Base-by-base conservation (phyloP, 768 basidiomycete species). In the Russula dissimulans region DNA sequence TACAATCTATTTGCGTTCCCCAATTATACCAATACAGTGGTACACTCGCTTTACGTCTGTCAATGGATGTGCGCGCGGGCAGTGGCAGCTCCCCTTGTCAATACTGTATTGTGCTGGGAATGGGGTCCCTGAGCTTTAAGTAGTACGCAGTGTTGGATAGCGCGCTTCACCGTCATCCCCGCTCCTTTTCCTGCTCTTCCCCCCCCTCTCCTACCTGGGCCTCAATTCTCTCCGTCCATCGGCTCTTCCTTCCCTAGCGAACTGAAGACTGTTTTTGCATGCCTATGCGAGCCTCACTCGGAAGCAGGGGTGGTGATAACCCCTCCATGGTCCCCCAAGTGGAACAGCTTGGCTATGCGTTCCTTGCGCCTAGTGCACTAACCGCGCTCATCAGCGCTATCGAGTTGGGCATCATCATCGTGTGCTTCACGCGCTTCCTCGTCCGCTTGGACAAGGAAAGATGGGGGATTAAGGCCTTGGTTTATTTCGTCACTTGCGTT, bases 391-490 rank as follows among this genome's bases (percentile, higher is more conserved):
- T 70, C 31, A 61, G 69, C 54, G 67, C 62, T 17, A 7, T 70
- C 29, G 64, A 69, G 46, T 66, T 66, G 34, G 70, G 70, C 10
- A 48, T 70, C 41, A 50, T 71, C 49, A 36, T 70, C 60, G 65
- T 62, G 8, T 67, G 65, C 49, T 64, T 66, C 5, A 42, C 62
- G 39, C 66, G 68, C 14, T 71, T 71, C 52, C 62, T 68, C 54
- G 52, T 54, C 29, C 62, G 67, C 8, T 46, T 64, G 26, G 60
- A 64, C 11, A 52, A 50, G 10, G 69, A 71, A 46, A 54, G 39
- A 1, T 8, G 10, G 15, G 26, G 57, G 14, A 66, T 70, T 43
- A 66, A 62, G 32, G 3, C 57, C 9, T 45, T 71, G 34, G 68
- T 69, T 17, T 60, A 64, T 15, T 68, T 68, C 39, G 61, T 69